Evolutionary conservation across 345 rosid genomes (phyloP).

Genomic region (Salix brachista): DNA sequence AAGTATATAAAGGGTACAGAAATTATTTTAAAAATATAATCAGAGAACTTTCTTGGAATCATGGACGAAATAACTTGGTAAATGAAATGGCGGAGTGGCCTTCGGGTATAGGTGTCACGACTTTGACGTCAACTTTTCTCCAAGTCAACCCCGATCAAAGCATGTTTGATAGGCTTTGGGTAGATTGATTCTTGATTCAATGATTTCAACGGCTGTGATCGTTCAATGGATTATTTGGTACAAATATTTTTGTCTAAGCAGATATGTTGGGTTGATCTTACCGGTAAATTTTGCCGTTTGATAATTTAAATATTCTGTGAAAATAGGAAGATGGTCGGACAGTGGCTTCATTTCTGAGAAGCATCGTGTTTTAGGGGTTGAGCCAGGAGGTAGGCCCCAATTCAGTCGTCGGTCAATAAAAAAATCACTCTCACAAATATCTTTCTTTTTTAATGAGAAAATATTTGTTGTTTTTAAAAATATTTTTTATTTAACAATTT

Average conservation of each 20-base stretch:
- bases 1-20: not conserved
- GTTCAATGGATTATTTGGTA: not conserved
- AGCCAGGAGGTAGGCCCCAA: not conserved
- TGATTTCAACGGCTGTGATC: not conserved
- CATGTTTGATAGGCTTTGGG: not conserved
- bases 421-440: too few species aligned
- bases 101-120: slow-evolving; percentile 13
- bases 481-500: too few species aligned
- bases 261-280: not conserved
- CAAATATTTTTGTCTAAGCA: not conserved
- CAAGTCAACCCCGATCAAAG: slow-evolving; percentile 23
- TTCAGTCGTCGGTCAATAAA: not conserved
- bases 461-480: too few species aligned
- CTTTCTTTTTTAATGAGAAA: too few species aligned
- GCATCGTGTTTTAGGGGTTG: not conserved
- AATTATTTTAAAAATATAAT: not conserved
- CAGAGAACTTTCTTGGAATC: slow-evolving; percentile 43
- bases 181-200: not conserved
- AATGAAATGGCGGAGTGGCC: not conserved
- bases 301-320: not conserved
- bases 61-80: slow-evolving; percentile 34
- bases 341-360: not conserved
- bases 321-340: not conserved
- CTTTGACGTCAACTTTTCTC: slow-evolving; percentile 39
- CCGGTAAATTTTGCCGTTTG: not conserved